Evolutionary conservation across 176 grass and related monocot species (phyloP).

Genomic region (Carex cristatella): DNA sequence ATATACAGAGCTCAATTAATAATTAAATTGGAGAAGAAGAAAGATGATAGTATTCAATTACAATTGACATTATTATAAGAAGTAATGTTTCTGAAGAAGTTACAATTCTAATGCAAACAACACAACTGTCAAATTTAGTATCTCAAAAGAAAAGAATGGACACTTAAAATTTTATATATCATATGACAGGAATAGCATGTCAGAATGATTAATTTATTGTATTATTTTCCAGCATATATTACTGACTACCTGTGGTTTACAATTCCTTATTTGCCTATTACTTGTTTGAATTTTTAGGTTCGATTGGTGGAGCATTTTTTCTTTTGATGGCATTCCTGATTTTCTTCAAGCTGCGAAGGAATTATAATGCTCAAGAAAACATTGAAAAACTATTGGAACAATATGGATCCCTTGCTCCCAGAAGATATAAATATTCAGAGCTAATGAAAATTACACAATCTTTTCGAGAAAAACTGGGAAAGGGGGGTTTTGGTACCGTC

Average conservation of each 20-base stretch:
- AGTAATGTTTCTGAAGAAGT: not conserved
- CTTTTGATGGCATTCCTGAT: not conserved
- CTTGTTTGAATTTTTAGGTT: not conserved
- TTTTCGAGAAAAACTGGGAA: slow-evolving; percentile 34
- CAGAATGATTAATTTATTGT: not conserved
- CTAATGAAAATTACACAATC: slow-evolving; percentile 39
- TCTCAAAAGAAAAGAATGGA: not conserved
- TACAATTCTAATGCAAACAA: not conserved
- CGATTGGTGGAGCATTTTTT: not conserved
- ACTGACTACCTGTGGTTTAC: not conserved
- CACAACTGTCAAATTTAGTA: not conserved
- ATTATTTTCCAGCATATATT: not conserved
- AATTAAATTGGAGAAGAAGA: too few relatives aligned
- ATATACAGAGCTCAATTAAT: not conserved
- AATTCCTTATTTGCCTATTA: not conserved
- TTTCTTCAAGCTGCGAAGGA: slow-evolving; percentile 7
- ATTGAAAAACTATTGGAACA: slow-evolving; percentile 10
- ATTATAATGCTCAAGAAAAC: slow-evolving; percentile 6
- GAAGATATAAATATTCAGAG: slow-evolving; percentile 45
- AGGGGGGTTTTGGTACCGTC: slow-evolving; percentile 54
- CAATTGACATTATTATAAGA: not conserved
- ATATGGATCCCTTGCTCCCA: slow-evolving; percentile 37
- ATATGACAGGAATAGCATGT: too few relatives aligned
- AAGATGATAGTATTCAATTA: not conserved
- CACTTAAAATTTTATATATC: not conserved